Percentiles rank a stretch among this genome's conserved stretches.
These are phyloP conservation scores for Borovskyia barvae DNA, from an alignment of 208 protist species.

Conservation along the genomic window DNA sequence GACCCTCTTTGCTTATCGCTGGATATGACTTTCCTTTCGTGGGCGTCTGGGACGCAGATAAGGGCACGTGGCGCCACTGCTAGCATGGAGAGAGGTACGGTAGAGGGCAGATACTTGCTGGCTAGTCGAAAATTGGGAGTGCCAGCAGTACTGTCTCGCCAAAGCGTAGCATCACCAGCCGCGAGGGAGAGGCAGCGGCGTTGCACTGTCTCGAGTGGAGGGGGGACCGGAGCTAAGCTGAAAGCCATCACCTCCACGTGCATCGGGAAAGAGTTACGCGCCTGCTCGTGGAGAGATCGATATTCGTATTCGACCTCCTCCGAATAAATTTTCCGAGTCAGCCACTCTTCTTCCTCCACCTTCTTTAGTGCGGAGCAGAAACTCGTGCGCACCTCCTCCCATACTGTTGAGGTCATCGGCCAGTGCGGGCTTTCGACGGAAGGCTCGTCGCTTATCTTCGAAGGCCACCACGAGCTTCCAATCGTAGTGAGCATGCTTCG, in stretches of 20 bases:
- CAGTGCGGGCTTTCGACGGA: neutral
- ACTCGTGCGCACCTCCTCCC: constrained; percentile 11
- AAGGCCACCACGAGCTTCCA: constrained; percentile 10
- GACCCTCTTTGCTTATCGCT: neutral
- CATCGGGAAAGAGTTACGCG: constrained; percentile 1
- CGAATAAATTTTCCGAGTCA: constrained; percentile 1
- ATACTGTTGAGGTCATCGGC: constrained; percentile 11
- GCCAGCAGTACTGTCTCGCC: constrained; percentile 1
- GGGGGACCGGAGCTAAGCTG: neutral
- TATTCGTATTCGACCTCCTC: constrained; percentile 21
- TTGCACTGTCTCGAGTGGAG: neutral
- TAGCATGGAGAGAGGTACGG: constrained; percentile 31
- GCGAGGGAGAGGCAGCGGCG: constrained; percentile 1
- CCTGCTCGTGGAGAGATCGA: constrained; percentile 7
- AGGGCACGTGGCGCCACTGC: constrained; percentile 47
- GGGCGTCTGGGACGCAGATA: constrained; percentile 18
- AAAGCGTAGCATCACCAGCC: constrained; percentile 1
- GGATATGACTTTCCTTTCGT: constrained; percentile 28
- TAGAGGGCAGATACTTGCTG: constrained; percentile 19
- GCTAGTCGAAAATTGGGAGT: constrained; percentile 10
- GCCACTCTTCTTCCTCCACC: constrained; percentile 10
- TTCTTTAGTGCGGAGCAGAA: constrained; percentile 6
- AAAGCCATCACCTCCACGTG: neutral
- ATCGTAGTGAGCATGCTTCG: constrained; percentile 16
- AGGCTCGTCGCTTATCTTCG: neutral